A percentile compares a stretch with the other conserved stretches of the same genome.
These are phyloP conservation scores for Rhizomucor miehei DNA, from an alignment of 371 early-diverging fungal species.

Conservation along the genomic window DNA sequence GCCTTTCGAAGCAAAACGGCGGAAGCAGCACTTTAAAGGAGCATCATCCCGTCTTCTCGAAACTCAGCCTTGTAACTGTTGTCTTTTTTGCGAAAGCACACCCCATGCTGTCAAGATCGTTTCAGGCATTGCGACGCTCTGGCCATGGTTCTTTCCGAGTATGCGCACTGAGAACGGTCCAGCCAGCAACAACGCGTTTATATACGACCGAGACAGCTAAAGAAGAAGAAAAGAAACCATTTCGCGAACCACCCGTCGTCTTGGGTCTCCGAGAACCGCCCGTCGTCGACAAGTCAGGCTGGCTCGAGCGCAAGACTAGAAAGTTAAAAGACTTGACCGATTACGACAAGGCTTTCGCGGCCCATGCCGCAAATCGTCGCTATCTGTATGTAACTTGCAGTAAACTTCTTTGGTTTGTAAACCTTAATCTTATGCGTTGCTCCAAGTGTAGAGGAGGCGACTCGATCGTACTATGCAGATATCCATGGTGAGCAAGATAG, in stretches of 20 bases:
- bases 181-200: no score
- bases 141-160: no score
- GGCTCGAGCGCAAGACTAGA: constrained; percentile 41
- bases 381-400: constrained; percentile 43
- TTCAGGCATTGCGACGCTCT: no score
- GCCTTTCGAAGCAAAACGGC: no score
- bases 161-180: no score
- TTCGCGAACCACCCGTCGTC: constrained; percentile 27
- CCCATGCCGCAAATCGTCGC: constrained; percentile 54
- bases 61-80: constrained; percentile 7
- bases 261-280: constrained; percentile 42
- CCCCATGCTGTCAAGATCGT: no score
- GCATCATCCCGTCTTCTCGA: background rate
- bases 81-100: no score
- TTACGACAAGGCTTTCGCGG: constrained; percentile 49
- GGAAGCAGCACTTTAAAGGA: no score
- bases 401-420: background rate
- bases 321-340: constrained; percentile 43
- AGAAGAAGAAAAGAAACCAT: background rate
- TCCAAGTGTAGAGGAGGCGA: constrained; percentile 52
- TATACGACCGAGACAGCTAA: no score
- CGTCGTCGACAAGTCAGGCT: constrained; percentile 28
- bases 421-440: background rate
- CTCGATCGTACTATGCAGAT: constrained; percentile 69
- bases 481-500: constrained; percentile 46